Base-by-base conservation (phyloP, 257 asterid genomes). In the Catharanthus roseus region DNA sequence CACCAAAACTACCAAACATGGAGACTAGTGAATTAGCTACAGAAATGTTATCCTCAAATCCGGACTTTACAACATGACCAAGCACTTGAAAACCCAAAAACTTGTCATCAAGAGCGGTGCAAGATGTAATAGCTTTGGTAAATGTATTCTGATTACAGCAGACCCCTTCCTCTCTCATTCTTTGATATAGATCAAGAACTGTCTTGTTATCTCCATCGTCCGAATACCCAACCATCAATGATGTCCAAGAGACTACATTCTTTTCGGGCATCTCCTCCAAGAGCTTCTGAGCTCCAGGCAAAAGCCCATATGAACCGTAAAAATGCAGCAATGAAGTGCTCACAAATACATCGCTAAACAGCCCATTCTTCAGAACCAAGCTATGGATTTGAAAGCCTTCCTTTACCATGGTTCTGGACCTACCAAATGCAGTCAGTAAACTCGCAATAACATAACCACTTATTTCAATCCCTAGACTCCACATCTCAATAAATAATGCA, bases 191-290 rank as follows among this genome's bases (percentile, higher is more conserved):
- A 62, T 78, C 72, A 70, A 83, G 54, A 71, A 82, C 96, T 71
- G 78, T 85, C 47, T 33, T 36, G 58, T 78, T 76, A 33, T 82
- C 73, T 54, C 93, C 96, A 69, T 66, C 74, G 78, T 85, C 85
- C 0, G 90, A 82, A 61, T 58, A 83, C 56, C 86, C 84, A 74
- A 90, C 96, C 98, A 90, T 92, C 78, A 88, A 78, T 4, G 98
- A 90, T 62, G 98, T 92, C 96, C 98, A 92, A 74, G 98, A 84
- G 63, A 92, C 97, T 47, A 92, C 97, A 83, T 92, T 92, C 74
- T 82, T 86, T 58, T 80, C 86, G 4, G 95, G 93, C 90, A 90
- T 84, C 76, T 86, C 92, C 62, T 83, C 90, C 66, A 92, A 90
- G 61, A 86, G 75, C 19, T 54, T 75, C 74, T 61, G 74, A 68